phyloP scores from a whole-genome alignment of 1,139 yeast genomes.

The Suhomyces maxii region DNA sequence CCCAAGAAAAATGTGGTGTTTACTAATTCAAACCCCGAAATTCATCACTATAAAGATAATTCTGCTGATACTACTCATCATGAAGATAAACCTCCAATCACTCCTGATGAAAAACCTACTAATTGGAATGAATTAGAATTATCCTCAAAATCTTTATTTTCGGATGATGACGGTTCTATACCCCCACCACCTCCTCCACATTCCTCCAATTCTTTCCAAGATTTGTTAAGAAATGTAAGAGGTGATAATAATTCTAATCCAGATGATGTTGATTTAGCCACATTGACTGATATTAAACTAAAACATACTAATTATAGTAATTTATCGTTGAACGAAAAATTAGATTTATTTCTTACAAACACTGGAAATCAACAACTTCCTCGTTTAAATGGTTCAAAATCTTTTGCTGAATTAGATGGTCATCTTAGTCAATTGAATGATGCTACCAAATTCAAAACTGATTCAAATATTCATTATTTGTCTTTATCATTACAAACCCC shows the following conservation, averaged over 20 bases:
- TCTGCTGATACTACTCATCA: conserved; percentile 17
- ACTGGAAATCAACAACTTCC: conserved; percentile 11
- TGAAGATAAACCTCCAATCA: neutral
- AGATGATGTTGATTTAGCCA: conserved; percentile 21
- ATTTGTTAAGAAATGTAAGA: conserved; percentile 12
- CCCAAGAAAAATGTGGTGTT: conserved; percentile 46
- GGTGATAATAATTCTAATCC: conserved; percentile 7
- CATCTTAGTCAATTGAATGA: conserved; percentile 36
- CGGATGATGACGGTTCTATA: conserved; percentile 25
- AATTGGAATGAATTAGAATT: conserved; percentile 26
- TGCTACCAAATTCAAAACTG: conserved; percentile 29
- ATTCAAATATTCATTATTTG: conserved; percentile 37
- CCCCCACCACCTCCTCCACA: conserved; percentile 41
- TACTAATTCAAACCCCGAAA: conserved; percentile 32
- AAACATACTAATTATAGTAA: conserved; percentile 27
- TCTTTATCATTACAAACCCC: conserved; percentile 35
- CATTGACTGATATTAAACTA: conserved; percentile 25
- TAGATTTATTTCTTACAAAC: conserved; percentile 34
- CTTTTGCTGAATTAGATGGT: conserved; percentile 32
- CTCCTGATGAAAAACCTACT: conserved; percentile 2
- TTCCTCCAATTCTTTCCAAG: conserved; percentile 16
- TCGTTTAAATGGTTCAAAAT: conserved; percentile 9
- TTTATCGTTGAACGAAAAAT: conserved; percentile 40
- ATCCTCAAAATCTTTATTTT: conserved; percentile 10
- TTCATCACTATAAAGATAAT: conserved; percentile 31